These are phyloP conservation scores for Malus asiatica DNA, from an alignment of 306 rosid genomes.

Conservation along the genomic window DNA sequence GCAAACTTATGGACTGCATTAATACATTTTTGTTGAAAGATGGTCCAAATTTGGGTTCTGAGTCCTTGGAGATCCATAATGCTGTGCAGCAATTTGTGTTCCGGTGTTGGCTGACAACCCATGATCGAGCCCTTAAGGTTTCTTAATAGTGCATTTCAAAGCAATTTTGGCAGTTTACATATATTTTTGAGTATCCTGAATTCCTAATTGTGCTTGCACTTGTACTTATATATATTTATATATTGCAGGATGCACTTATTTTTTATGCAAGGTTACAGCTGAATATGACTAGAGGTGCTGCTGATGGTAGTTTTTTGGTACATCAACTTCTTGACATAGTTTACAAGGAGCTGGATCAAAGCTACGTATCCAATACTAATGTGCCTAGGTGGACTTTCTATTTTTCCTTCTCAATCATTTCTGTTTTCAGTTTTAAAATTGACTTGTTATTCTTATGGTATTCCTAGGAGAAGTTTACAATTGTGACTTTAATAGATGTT, in stretches of 20 bases:
- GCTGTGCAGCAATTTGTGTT: conserved; percentile 70
- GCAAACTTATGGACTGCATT: conserved; percentile 81
- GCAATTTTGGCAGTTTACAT: conserved; percentile 1
- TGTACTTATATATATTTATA: conserved; percentile 3
- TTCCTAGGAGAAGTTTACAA: conserved; percentile 14
- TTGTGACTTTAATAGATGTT: conserved; percentile 5
- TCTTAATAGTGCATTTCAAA: conserved; percentile 12
- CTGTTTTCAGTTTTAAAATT: background rate
- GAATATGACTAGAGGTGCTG: conserved; percentile 54
- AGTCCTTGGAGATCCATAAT: conserved; percentile 60
- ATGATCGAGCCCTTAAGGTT: conserved; percentile 87
- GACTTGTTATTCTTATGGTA: background rate
- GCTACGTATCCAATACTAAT: conserved; percentile 40
- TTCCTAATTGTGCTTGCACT: background rate
- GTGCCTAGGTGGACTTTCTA: conserved; percentile 51
- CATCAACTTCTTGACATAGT: conserved; percentile 78
- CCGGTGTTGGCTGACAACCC: conserved; percentile 78
- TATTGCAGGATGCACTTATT: conserved; percentile 71
- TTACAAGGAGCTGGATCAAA: conserved; percentile 88
- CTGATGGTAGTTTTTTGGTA: conserved; percentile 54
- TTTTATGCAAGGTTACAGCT: conserved; percentile 68
- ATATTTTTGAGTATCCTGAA: background rate
- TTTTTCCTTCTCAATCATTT: background rate
- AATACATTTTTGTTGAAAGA: conserved; percentile 77
- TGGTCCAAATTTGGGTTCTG: conserved; percentile 76